Evolutionary conservation across 176 grass and related monocot genomes (phyloP).

Genomic region (Dendrocalamus sinicus): DNA sequence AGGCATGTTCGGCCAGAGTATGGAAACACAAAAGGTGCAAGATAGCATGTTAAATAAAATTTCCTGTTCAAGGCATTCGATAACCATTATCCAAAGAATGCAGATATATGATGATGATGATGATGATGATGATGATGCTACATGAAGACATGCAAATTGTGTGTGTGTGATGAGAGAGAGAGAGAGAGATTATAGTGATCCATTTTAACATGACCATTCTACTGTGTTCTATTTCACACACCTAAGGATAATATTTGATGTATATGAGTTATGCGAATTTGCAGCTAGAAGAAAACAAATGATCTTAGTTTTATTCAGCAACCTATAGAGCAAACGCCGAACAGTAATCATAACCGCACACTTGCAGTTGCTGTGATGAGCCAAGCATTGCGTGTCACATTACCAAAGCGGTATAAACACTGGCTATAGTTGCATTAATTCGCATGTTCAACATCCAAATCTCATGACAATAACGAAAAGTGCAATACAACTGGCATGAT

Average conservation of each 20-base stretch:
- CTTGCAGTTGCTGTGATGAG: neutral
- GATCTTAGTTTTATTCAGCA: conserved; percentile 4
- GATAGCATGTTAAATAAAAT: conserved; percentile 18
- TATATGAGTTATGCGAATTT: conserved; percentile 2
- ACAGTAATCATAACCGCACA: neutral
- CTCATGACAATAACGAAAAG: neutral
- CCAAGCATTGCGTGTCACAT: neutral
- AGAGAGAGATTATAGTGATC: neutral
- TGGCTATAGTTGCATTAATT: conserved; percentile 2
- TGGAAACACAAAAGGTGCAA: conserved; percentile 28
- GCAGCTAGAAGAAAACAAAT: conserved; percentile 22
- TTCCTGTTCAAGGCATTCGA: conserved; percentile 11
- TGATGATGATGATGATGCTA: conserved; percentile 8
- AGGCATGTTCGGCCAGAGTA: conserved; percentile 27
- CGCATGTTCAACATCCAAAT: neutral
- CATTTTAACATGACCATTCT: conserved; percentile 8
- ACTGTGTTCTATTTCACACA: neutral
- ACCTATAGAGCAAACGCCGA: neutral
- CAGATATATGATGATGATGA: conserved; percentile 29
- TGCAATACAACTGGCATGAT: neutral
- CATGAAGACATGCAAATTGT: neutral
- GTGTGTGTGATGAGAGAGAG: neutral
- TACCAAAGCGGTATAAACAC: neutral
- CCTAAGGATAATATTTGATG: neutral
- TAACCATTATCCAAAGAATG: conserved; percentile 17